Evolutionary conservation across 176 grass and related monocot genomes (phyloP).

Genomic region (Zoysia pacifica): DNA sequence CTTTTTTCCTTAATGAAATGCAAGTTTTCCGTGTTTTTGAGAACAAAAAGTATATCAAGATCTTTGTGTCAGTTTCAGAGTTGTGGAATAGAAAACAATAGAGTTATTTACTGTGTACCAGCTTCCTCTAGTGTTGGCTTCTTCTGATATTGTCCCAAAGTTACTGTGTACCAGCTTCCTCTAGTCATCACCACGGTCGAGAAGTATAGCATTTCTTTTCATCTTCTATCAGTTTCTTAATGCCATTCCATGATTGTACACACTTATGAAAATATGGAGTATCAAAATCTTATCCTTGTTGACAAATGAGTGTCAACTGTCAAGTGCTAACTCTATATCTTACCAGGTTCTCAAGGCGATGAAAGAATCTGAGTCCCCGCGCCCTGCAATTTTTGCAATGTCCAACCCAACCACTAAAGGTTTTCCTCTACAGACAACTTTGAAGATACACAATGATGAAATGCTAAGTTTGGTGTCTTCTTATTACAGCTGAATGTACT

Average conservation of each 20-base stretch:
- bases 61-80: neutral
- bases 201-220: neutral
- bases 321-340: constrained; percentile 37
- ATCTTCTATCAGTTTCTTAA: neutral
- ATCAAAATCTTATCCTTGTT: neutral
- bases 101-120: neutral
- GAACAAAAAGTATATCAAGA: neutral
- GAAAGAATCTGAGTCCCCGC: constrained; percentile 85
- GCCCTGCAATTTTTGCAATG: constrained; percentile 95
- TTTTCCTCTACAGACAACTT: constrained; percentile 25
- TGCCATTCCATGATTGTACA: neutral
- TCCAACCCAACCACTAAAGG: constrained; percentile 95
- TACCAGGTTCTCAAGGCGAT: constrained; percentile 89
- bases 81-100: neutral
- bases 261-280: neutral
- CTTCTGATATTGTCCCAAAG: neutral
- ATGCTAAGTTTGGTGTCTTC: constrained; percentile 36
- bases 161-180: neutral
- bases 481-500: constrained; percentile 82
- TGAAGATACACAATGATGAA: constrained; percentile 16
- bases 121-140: neutral
- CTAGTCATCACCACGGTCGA: neutral
- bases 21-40: no score
- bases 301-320: neutral
- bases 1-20: no score